Conservation (phyloP, 495 filamentous ascomycete genomes). For the Xylaria bambusicola region DNA sequence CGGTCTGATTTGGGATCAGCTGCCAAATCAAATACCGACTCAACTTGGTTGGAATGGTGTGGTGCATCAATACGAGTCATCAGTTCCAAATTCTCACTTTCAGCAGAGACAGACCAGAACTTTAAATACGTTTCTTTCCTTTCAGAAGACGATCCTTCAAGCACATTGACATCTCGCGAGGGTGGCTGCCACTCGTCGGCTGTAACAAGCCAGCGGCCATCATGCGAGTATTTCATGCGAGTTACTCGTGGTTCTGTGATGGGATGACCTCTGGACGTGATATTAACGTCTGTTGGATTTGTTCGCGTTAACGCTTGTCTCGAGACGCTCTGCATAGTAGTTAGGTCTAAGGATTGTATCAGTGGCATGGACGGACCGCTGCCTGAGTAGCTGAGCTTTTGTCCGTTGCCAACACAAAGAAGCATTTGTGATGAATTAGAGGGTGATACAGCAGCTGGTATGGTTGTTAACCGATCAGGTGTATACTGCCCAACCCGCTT, state of each 20-base stretch:
- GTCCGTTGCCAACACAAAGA: slow-evolving; percentile 50
- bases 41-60: slow-evolving; percentile 58
- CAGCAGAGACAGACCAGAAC: slow-evolving; percentile 80
- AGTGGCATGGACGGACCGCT: slow-evolving; percentile 46
- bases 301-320: slow-evolving; percentile 87
- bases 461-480: slow-evolving; percentile 29
- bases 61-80: slow-evolving; percentile 80
- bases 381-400: slow-evolving; percentile 41
- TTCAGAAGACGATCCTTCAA: slow-evolving; percentile 47
- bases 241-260: slow-evolving; percentile 75
- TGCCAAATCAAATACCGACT: slow-evolving; percentile 68
- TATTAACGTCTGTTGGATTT: slow-evolving; percentile 77
- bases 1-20: slow-evolving; percentile 63
- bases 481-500: slow-evolving; percentile 33
- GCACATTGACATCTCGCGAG: slow-evolving; percentile 57
- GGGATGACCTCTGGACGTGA: slow-evolving; percentile 65
- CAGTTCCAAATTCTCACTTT: slow-evolving; percentile 66
- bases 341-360: slow-evolving; percentile 80
- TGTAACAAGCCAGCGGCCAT: slow-evolving; percentile 90
- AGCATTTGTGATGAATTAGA: slow-evolving; percentile 43
- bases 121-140: slow-evolving; percentile 78
- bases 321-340: slow-evolving; percentile 67
- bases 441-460: slow-evolving; percentile 39
- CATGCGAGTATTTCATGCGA: slow-evolving; percentile 67
- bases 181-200: slow-evolving; percentile 87